A percentile compares a stretch with the other conserved stretches of the same genome.
Evolutionary conservation across 2,329 filamentous ascomycete species (phyloP).

Genomic region (Colletotrichum agaves): DNA sequence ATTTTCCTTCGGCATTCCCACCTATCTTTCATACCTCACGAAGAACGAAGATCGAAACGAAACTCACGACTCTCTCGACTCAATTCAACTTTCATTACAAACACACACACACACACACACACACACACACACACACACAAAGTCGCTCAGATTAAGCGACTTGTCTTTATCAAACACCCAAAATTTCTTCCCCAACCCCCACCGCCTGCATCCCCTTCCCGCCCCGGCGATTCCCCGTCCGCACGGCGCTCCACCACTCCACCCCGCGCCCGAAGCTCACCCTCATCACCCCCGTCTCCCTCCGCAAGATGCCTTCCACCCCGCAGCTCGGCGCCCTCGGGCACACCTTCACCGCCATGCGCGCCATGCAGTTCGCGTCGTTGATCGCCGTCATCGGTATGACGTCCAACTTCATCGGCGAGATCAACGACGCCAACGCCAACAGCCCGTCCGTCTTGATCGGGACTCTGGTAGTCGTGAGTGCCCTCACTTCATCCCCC

Average conservation of each 20-base stretch:
- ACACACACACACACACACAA: neutral
- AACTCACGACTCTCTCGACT: neutral
- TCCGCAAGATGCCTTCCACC: conserved; percentile 54
- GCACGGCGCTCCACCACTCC: conserved; percentile 49
- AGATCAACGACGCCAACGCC: conserved; percentile 75
- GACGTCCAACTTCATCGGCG: conserved; percentile 82
- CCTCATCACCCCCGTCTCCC: conserved; percentile 50
- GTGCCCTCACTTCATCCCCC: conserved; percentile 48
- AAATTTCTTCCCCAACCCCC: conserved; percentile 41
- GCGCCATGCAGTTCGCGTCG: conserved; percentile 75
- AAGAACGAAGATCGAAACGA: conserved; percentile 13
- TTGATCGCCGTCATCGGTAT: conserved; percentile 84
- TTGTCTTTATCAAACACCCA: conserved; percentile 13
- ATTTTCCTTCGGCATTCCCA: conserved; percentile 8
- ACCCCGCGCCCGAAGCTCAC: conserved; percentile 54
- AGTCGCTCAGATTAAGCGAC: conserved; percentile 25
- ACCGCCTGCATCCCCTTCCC: conserved; percentile 50
- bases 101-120: neutral
- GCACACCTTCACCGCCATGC: conserved; percentile 79
- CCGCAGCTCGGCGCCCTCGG: conserved; percentile 77
- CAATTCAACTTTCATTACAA: neutral
- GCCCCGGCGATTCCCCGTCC: conserved; percentile 53
- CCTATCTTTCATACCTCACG: neutral
- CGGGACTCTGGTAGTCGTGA: conserved; percentile 81
- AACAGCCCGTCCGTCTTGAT: conserved; percentile 78